Percentiles rank a stretch among this genome's conserved stretches.
These are phyloP conservation scores for Strobilomyces echinocephalus DNA, from an alignment of 768 basidiomycete species.

Conservation along the genomic window DNA sequence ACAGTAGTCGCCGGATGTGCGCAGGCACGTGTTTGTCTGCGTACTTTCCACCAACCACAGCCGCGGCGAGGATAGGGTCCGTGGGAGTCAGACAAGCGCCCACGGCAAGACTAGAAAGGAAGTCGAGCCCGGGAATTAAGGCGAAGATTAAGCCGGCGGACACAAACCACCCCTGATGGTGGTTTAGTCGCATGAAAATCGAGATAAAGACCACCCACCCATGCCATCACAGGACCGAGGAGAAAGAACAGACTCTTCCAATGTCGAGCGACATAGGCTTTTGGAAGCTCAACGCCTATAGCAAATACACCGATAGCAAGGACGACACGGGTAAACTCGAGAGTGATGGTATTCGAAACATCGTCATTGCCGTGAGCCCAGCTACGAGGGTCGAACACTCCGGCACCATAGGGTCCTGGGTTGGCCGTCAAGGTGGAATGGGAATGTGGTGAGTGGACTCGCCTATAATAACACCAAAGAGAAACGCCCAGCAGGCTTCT, in stretches of 20 bases:
- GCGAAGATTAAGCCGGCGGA: slow-evolving; percentile 89
- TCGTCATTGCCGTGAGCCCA: slow-evolving; percentile 57
- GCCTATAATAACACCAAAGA: slow-evolving; percentile 90
- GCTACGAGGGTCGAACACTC: slow-evolving; percentile 74
- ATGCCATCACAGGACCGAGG: slow-evolving; percentile 77
- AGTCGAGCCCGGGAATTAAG: slow-evolving; percentile 83
- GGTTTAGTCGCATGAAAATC: not conserved
- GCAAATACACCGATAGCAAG: slow-evolving; percentile 97
- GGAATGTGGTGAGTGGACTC: slow-evolving; percentile 19
- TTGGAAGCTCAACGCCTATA: slow-evolving; percentile 95
- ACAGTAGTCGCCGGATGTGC: slow-evolving; percentile 62
- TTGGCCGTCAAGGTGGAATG: slow-evolving; percentile 8
- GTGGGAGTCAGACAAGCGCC: slow-evolving; percentile 94
- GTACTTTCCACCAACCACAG: slow-evolving; percentile 89
- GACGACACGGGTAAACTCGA: slow-evolving; percentile 87
- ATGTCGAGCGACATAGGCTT: slow-evolving; percentile 90
- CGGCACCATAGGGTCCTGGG: slow-evolving; percentile 75
- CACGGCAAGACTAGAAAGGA: slow-evolving; percentile 84
- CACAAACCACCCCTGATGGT: slow-evolving; percentile 82
- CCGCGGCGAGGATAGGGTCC: slow-evolving; percentile 33
- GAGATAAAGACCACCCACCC: slow-evolving; percentile 46
- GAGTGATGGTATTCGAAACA: slow-evolving; percentile 67
- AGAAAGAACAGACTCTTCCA: slow-evolving; percentile 88
- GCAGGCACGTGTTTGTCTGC: slow-evolving; percentile 96
- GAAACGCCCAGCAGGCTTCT: slow-evolving; percentile 93